These are phyloP conservation scores for Lophiostoma macrostomum DNA, from an alignment of 495 filamentous ascomycete genomes.

Conservation along the genomic window DNA sequence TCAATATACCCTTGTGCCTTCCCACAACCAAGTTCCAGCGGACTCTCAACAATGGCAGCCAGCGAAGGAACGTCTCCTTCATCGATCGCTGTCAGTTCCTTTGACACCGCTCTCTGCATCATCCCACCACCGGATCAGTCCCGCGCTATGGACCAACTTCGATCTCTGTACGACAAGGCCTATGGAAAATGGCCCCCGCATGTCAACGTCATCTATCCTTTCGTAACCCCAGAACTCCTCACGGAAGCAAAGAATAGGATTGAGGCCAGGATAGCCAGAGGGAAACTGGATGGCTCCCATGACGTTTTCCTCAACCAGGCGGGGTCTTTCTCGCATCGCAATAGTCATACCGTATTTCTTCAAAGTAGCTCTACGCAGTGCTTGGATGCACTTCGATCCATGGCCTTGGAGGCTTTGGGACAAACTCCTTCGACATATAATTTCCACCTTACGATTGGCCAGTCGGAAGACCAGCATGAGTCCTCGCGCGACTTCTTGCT, in stretches of 20 bases:
- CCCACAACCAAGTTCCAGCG: too few species aligned
- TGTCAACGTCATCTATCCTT: slow-evolving; percentile 60
- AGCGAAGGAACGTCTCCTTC: neutral
- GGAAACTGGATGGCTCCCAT: slow-evolving; percentile 12
- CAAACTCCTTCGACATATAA: slow-evolving; percentile 25
- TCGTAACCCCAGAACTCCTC: slow-evolving; percentile 46
- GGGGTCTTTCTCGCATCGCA: slow-evolving; percentile 45
- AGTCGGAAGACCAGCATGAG: slow-evolving; percentile 43
- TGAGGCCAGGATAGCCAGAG: slow-evolving; percentile 19
- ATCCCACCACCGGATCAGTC: slow-evolving; percentile 47
- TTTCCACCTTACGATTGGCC: slow-evolving; percentile 55
- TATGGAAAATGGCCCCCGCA: slow-evolving; percentile 60
- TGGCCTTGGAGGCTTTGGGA: slow-evolving; percentile 30
- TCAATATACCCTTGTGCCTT: too few species aligned
- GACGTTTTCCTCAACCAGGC: slow-evolving; percentile 36
- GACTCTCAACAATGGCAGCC: too few species aligned
- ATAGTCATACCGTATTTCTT: slow-evolving; percentile 49
- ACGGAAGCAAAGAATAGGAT: slow-evolving; percentile 29
- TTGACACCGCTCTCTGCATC: slow-evolving; percentile 52
- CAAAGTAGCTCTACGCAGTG: slow-evolving; percentile 6
- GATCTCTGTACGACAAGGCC: slow-evolving; percentile 54
- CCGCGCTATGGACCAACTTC: slow-evolving; percentile 46
- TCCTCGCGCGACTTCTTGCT: slow-evolving; percentile 44
- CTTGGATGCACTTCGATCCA: slow-evolving; percentile 26
- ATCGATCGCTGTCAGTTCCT: slow-evolving; percentile 30